Conservation (phyloP, 148 eudicot species). For the Persicaria tinctoria region DNA sequence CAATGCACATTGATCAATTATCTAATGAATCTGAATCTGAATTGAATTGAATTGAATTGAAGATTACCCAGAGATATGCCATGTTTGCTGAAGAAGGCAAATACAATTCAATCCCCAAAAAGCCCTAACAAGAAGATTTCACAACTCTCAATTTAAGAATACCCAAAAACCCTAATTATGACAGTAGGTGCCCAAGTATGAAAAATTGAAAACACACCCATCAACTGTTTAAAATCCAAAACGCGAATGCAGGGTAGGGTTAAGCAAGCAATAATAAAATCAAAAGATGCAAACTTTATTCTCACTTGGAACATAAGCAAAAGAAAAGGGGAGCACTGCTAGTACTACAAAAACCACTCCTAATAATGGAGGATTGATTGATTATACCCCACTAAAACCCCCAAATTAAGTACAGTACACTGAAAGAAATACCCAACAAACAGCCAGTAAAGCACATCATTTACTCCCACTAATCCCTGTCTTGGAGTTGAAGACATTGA, state of each 20-base stretch:
- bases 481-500: constrained; percentile 10
- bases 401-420: constrained; percentile 11
- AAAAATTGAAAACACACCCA: background rate
- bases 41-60: background rate
- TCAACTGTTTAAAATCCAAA: constrained; percentile 9
- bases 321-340: background rate
- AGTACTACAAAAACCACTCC: constrained; percentile 2
- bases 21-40: background rate
- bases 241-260: background rate
- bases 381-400: constrained; percentile 6
- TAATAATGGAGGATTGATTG: background rate
- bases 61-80: background rate
- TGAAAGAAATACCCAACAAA: constrained; percentile 12
- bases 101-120: background rate
- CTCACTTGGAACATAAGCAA: constrained; percentile 8
- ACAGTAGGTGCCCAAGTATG: background rate
- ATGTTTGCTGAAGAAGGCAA: constrained; percentile 8
- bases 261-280: constrained; percentile 1
- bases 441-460: constrained; percentile 11
- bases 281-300: constrained; percentile 1
- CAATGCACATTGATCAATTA: background rate
- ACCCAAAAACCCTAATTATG: background rate
- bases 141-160: background rate
- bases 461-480: background rate
- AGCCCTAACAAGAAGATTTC: background rate